Evolutionary conservation across 164 flowering plant genomes (phyloP).

Genomic region (Vitis labrusca): DNA sequence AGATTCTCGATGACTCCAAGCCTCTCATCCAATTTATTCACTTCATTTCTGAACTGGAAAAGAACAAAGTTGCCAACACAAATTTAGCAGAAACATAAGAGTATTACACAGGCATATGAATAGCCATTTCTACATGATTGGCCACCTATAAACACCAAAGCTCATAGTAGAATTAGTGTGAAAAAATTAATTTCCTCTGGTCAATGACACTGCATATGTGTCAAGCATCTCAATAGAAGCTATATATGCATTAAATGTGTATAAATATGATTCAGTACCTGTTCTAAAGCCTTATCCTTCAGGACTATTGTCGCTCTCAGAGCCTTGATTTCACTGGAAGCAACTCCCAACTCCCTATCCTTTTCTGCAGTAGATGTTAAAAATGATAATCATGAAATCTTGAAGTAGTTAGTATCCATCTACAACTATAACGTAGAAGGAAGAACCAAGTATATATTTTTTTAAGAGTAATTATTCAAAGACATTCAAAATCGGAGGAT

Average conservation of each 20-base stretch:
- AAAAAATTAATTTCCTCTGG: too few relatives aligned
- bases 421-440: too few relatives aligned
- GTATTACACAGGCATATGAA: background rate
- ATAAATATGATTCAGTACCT: conserved; percentile 45
- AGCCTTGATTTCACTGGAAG: conserved; percentile 68
- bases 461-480: too few relatives aligned
- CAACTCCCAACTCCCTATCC: conserved; percentile 56
- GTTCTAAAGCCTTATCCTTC: conserved; percentile 79
- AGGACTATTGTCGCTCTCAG: conserved; percentile 56
- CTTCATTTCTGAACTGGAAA: conserved; percentile 57
- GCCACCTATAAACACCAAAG: too few relatives aligned
- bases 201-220: too few relatives aligned
- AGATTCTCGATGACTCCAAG: conserved; percentile 49
- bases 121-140: too few relatives aligned
- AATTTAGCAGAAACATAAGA: conserved; percentile 7
- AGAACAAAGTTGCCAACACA: background rate
- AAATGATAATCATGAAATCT: background rate
- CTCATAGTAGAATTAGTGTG: too few relatives aligned
- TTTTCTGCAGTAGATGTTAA: conserved; percentile 44
- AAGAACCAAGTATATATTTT: too few relatives aligned
- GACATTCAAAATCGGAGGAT: too few relatives aligned
- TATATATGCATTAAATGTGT: background rate
- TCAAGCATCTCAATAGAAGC: background rate
- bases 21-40: conserved; percentile 60
- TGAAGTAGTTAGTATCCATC: background rate